Evolutionary conservation across 176 grass and related monocot genomes (phyloP).

Genomic region (Cenchrus purpureus): DNA sequence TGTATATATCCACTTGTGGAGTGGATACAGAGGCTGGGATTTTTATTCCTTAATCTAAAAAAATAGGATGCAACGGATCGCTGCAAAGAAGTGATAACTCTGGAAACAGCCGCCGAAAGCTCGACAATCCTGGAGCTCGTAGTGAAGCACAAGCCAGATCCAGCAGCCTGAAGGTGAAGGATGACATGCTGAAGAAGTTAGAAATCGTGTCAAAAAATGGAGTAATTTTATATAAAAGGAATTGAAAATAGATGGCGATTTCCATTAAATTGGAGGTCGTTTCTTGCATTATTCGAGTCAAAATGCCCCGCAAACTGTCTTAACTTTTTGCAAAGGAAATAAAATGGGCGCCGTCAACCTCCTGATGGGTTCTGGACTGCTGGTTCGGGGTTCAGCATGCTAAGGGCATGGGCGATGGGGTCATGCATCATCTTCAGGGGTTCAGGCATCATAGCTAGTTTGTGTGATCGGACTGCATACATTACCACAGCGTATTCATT

Average conservation of each 20-base stretch:
- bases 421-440: too few species aligned
- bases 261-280: not conserved
- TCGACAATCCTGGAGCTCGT: slow-evolving; percentile 53
- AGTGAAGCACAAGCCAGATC: not conserved
- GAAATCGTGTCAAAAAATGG: not conserved
- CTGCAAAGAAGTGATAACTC: slow-evolving; percentile 84
- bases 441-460: too few species aligned
- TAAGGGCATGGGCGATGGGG: too few species aligned
- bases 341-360: too few species aligned
- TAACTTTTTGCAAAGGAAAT: not conserved
- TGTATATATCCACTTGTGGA: too few species aligned
- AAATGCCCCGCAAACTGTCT: not conserved
- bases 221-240: not conserved
- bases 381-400: too few species aligned
- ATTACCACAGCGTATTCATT: too few species aligned
- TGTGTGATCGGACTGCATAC: too few species aligned
- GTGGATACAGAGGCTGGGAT: too few species aligned
- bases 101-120: slow-evolving; percentile 49
- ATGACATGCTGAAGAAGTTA: not conserved
- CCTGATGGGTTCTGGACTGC: too few species aligned
- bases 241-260: not conserved
- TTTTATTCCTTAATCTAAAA: not conserved
- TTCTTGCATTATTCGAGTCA: not conserved
- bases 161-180: slow-evolving; percentile 11
- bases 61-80: slow-evolving; percentile 76